A percentile compares a stretch with the other conserved stretches of the same genome.
Evolutionary conservation across 1,284 basidiomycete species (phyloP).

Genomic region (Volvariella surrecta): DNA sequence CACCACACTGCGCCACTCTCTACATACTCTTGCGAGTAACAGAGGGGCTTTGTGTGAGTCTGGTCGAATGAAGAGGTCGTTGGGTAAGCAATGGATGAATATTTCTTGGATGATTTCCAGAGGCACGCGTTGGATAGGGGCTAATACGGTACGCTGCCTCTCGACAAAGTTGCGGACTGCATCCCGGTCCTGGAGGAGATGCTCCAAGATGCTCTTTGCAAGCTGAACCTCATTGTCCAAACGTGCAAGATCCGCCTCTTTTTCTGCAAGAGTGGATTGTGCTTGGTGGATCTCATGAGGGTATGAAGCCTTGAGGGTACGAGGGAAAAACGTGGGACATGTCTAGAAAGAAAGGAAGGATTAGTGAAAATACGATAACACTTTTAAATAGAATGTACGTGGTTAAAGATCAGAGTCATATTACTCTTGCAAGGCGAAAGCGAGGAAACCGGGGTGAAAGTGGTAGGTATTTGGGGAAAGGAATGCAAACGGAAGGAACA

Average conservation of each 20-base stretch:
- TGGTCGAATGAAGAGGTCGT: slow-evolving; percentile 14
- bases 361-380: too few relatives aligned
- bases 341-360: too few relatives aligned
- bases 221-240: neutral
- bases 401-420: too few relatives aligned
- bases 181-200: neutral
- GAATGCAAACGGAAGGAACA: too few relatives aligned
- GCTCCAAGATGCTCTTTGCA: neutral
- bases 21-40: slow-evolving; percentile 18
- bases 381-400: too few relatives aligned
- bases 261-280: neutral
- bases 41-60: slow-evolving; percentile 13
- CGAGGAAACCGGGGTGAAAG: too few relatives aligned
- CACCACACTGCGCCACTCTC: slow-evolving; percentile 17
- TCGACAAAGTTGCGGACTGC: neutral
- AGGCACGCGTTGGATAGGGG: slow-evolving; percentile 5
- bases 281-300: neutral
- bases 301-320: too few relatives aligned
- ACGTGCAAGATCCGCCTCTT: slow-evolving; percentile 2
- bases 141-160: neutral
- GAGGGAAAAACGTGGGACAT: too few relatives aligned
- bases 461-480: neutral
- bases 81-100: slow-evolving; percentile 16
- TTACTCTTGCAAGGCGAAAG: too few relatives aligned
- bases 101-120: slow-evolving; percentile 12